Evolutionary conservation across 345 rosid genomes (phyloP).

Genomic region (Moricandia arvensis): DNA sequence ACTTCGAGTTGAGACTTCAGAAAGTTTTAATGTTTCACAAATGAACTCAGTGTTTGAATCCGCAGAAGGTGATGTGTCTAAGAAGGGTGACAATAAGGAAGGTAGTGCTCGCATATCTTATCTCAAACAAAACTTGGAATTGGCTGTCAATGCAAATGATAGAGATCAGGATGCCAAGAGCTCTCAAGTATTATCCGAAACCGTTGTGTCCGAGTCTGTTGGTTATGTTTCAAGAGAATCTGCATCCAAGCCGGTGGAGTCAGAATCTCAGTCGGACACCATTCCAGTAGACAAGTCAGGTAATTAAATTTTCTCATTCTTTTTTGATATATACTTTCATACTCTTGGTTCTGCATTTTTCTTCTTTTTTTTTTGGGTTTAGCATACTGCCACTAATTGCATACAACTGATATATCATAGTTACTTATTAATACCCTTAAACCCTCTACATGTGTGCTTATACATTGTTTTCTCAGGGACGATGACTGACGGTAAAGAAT

Average conservation of each 20-base stretch:
- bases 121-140: conserved; percentile 34
- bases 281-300: conserved; percentile 41
- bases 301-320: conserved; percentile 30
- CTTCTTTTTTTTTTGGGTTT: neutral
- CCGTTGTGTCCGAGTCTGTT: conserved; percentile 26
- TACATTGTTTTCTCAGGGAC: conserved; percentile 15
- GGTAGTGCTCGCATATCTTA: conserved; percentile 13
- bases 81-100: conserved; percentile 29
- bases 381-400: neutral
- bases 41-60: conserved; percentile 32
- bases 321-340: conserved; percentile 3
- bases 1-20: conserved; percentile 14
- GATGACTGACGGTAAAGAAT: conserved; percentile 35
- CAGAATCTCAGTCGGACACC: conserved; percentile 38
- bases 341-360: neutral
- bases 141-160: conserved; percentile 6
- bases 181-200: neutral
- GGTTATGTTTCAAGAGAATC: conserved; percentile 24
- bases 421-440: neutral
- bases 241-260: conserved; percentile 34
- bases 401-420: conserved; percentile 11
- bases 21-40: conserved; percentile 26
- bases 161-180: too few relatives aligned
- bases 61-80: conserved; percentile 13
- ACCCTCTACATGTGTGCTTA: neutral